These are phyloP conservation scores for Lepiota venenata DNA, from an alignment of 768 basidiomycete species.

Conservation along the genomic window DNA sequence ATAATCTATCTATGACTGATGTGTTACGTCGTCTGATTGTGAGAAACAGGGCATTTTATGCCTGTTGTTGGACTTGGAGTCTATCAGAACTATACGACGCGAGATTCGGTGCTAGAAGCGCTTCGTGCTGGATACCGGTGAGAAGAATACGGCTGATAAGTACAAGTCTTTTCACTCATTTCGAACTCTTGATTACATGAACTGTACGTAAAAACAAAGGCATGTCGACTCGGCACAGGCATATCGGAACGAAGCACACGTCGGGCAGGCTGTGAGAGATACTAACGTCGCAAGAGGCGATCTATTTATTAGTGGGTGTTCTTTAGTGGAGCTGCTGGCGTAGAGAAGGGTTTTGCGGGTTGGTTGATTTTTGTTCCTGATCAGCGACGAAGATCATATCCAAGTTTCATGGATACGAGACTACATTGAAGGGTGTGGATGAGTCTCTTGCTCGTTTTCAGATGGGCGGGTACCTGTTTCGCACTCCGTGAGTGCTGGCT, in stretches of 20 bases:
- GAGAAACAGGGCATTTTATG: constrained; percentile 45
- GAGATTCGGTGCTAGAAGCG: constrained; percentile 55
- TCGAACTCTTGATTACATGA: not conserved
- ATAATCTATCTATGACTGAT: not conserved
- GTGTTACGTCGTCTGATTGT: constrained; percentile 20
- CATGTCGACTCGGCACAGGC: constrained; percentile 74
- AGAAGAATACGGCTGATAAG: not conserved
- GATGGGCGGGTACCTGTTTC: constrained; percentile 41
- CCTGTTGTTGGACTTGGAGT: constrained; percentile 71
- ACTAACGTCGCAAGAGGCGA: constrained; percentile 55
- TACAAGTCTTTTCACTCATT: not conserved
- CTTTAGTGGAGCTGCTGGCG: not conserved
- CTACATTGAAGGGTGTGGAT: constrained; percentile 54
- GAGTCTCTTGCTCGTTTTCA: constrained; percentile 55
- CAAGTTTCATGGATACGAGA: constrained; percentile 60
- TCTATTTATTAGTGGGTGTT: constrained; percentile 64
- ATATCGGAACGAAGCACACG: constrained; percentile 63
- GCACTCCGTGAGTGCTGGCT: not conserved
- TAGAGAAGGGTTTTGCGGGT: too few species aligned
- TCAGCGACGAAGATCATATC: constrained; percentile 65
- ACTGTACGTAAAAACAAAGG: constrained; percentile 26
- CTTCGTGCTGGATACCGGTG: constrained; percentile 58
- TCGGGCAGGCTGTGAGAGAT: constrained; percentile 56
- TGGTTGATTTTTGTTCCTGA: constrained; percentile 1
- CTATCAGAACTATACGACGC: constrained; percentile 60